Evolutionary conservation across 2,329 filamentous ascomycete species (phyloP).

Genomic region (Penicillium sumatraense): DNA sequence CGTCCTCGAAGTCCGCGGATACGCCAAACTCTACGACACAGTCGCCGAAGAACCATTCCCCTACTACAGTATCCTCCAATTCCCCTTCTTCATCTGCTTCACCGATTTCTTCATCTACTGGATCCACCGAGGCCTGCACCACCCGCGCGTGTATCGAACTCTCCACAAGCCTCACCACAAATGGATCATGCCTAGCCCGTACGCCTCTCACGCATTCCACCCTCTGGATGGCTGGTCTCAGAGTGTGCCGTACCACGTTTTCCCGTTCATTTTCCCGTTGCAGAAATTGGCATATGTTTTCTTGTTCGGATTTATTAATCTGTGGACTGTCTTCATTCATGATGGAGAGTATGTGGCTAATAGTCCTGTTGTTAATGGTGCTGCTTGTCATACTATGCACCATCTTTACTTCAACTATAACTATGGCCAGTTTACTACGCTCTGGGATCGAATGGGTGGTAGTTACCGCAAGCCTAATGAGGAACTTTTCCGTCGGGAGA

Average conservation of each 20-base stretch:
- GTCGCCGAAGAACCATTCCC: slow-evolving; percentile 73
- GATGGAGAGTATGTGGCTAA: slow-evolving; percentile 94
- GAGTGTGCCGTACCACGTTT: slow-evolving; percentile 88
- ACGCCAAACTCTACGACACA: slow-evolving; percentile 86
- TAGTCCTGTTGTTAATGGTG: slow-evolving; percentile 89
- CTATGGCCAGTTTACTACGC: slow-evolving; percentile 91
- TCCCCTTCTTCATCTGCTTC: slow-evolving; percentile 85
- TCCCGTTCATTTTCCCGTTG: slow-evolving; percentile 88
- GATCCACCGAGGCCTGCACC: slow-evolving; percentile 85
- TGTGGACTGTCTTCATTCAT: slow-evolving; percentile 96
- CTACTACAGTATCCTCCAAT: slow-evolving; percentile 81
- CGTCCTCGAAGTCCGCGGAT: slow-evolving; percentile 79
- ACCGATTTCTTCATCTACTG: slow-evolving; percentile 91
- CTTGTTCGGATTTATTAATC: slow-evolving; percentile 90
- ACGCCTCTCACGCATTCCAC: slow-evolving; percentile 91
- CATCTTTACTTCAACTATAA: slow-evolving; percentile 90
- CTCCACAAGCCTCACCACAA: slow-evolving; percentile 98
- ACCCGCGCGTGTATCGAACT: slow-evolving; percentile 79
- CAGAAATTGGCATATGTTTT: slow-evolving; percentile 87
- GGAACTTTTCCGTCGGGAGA: slow-evolving; percentile 81
- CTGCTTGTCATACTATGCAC: slow-evolving; percentile 94
- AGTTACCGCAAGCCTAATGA: slow-evolving; percentile 86
- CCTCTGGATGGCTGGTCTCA: slow-evolving; percentile 89
- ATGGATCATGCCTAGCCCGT: slow-evolving; percentile 98
- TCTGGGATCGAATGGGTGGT: slow-evolving; percentile 86